Conservation (phyloP, 768 basidiomycete genomes). For the Lactifluus volemus region DNA sequence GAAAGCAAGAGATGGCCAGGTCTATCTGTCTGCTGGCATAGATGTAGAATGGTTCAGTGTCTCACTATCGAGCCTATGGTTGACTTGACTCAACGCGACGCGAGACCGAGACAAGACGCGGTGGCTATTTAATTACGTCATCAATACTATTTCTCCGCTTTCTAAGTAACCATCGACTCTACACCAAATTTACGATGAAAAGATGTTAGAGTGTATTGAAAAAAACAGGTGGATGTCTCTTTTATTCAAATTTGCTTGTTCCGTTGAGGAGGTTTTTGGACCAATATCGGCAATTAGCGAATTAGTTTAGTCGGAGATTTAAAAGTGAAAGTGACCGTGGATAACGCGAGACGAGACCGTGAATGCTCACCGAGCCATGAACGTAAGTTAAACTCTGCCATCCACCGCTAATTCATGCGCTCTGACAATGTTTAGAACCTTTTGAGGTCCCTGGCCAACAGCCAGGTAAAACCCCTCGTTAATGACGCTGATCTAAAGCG, state of each 20-base stretch:
- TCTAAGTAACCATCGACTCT: neutral
- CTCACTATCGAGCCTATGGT: too few relatives aligned
- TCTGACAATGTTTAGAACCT: constrained; percentile 54
- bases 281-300: neutral
- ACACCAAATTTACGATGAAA: too few relatives aligned
- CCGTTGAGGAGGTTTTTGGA: neutral
- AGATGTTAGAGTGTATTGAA: too few relatives aligned
- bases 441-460: constrained; percentile 76
- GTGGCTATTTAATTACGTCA: constrained; percentile 13
- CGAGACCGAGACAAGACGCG: constrained; percentile 15
- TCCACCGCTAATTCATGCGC: constrained; percentile 20
- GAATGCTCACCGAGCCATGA: constrained; percentile 28
- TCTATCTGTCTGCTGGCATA: constrained; percentile 13
- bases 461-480: constrained; percentile 52
- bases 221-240: neutral
- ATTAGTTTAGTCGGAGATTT: constrained; percentile 22
- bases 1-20: constrained; percentile 13
- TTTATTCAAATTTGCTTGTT: neutral
- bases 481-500: constrained; percentile 69
- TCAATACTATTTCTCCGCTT: constrained; percentile 1
- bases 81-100: neutral
- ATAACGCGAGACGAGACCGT: constrained; percentile 25
- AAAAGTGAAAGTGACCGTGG: constrained; percentile 23
- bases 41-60: neutral
- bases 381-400: constrained; percentile 29